Evolutionary conservation across 176 grass and related monocot genomes (phyloP).

Genomic region (Chloris gayana): DNA sequence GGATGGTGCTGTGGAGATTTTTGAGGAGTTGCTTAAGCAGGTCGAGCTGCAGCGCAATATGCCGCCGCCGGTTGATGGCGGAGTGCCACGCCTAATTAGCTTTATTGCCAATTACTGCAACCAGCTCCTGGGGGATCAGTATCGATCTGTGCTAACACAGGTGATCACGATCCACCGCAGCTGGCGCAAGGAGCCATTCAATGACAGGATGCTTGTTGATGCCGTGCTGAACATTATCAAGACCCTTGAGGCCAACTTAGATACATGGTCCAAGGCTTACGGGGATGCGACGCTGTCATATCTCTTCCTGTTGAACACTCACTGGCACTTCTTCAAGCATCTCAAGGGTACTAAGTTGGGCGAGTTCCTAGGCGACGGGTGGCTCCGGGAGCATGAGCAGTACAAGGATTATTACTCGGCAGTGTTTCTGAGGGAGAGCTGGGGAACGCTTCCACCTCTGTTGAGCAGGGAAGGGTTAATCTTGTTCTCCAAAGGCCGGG

Average conservation of each 20-base stretch:
- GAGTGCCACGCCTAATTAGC: constrained; percentile 62
- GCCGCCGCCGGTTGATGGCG: constrained; percentile 48
- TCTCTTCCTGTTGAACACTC: constrained; percentile 75
- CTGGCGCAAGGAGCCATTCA: constrained; percentile 73
- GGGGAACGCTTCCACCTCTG: constrained; percentile 72
- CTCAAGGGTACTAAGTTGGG: constrained; percentile 71
- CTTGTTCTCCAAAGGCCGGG: constrained; percentile 85
- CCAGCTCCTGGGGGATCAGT: constrained; percentile 62
- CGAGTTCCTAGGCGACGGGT: constrained; percentile 65
- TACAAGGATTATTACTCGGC: constrained; percentile 80
- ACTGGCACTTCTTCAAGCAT: constrained; percentile 89
- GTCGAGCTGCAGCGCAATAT: constrained; percentile 75
- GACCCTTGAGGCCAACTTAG: constrained; percentile 66
- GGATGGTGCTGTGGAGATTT: constrained; percentile 72
- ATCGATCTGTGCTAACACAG: constrained; percentile 56
- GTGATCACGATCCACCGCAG: constrained; percentile 76
- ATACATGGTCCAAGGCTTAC: constrained; percentile 71
- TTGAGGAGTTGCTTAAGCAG: constrained; percentile 70
- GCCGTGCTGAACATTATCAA: constrained; percentile 56
- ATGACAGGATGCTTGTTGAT: constrained; percentile 60
- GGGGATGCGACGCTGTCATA: constrained; percentile 44
- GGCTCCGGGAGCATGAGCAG: constrained; percentile 84
- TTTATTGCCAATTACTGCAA: constrained; percentile 79
- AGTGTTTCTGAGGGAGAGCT: constrained; percentile 79
- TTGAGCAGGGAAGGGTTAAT: constrained; percentile 93